Base-by-base conservation (phyloP, 768 basidiomycete species). In the Amanita exitialis region DNA sequence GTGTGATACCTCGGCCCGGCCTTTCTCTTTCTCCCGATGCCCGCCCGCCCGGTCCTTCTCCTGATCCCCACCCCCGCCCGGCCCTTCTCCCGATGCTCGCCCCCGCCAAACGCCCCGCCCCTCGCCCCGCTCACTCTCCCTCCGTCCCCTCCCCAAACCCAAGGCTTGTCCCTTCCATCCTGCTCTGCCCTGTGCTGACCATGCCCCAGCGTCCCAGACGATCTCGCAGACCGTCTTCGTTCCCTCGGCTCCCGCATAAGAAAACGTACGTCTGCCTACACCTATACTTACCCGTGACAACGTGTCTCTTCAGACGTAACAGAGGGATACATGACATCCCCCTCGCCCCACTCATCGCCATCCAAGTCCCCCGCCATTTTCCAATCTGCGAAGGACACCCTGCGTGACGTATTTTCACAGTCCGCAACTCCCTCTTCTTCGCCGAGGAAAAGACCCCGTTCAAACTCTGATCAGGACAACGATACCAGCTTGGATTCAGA, bases 181-280 rank as follows among this genome's bases (percentile, higher is more conserved):
- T 20, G 3, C 15, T 25, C 37, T 15, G 15, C 15, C 4, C 12
- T 21, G 6, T 27, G 20, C 36, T 39, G 21, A 25, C 20, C 37
- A 6, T 27, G 34, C 13, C 13, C 16, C 9, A 49, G 37, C 15
- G 12, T 49, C 16, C 28, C 49, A 43, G 64, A 69, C 47, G 82
- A 83, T 45, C 64, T 83, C 21, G 64, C 71, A 38, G 69, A 73
- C n/a, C 70, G 68, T 50, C 72, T 86, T 49, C 76, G 76, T 52
- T 78, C 71, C 57, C 64, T 81, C 25, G 78, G 77, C 46, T 66
- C 78, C 56, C 79, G 82, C 54, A 74, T 74, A 43, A 65, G 83
- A 60, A 81, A 82, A 66, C 73, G 83, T 86, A 62, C 16, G 43
- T 21, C 28, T 27, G 15, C n/a, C 16, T 37, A 8, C 25, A 23